Conservation (phyloP, 176 grass and related monocot species). For the Oryza longistaminata region DNA sequence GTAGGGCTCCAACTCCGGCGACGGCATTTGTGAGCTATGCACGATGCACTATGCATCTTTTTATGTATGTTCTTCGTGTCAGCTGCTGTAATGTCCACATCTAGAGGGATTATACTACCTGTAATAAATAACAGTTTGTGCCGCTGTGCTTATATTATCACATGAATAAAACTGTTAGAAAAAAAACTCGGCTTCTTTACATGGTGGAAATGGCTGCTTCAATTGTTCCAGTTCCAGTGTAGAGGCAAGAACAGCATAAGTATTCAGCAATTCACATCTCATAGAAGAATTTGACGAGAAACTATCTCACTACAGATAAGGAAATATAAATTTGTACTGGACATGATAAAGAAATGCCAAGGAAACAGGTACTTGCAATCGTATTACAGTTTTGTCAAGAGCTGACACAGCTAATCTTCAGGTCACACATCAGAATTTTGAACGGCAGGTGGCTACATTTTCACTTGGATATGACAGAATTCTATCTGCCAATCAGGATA, state of each 20-base stretch:
- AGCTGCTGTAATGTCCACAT: conserved; percentile 10
- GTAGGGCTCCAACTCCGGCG: background rate
- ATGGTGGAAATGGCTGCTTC: background rate
- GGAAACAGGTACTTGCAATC: background rate
- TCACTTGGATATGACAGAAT: conserved; percentile 24
- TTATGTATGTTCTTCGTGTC: conserved; percentile 1
- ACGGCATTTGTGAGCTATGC: background rate
- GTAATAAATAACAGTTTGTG: conserved; percentile 28
- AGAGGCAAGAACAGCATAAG: background rate
- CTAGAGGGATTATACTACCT: background rate
- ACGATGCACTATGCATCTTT: background rate
- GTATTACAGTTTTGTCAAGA: background rate
- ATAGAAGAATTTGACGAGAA: background rate
- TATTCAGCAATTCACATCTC: background rate
- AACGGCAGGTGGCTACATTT: conserved; percentile 16
- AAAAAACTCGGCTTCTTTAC: background rate
- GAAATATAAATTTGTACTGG: background rate
- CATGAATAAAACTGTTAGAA: background rate
- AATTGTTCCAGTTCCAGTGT: background rate
- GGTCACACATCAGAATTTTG: background rate
- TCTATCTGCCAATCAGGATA: background rate
- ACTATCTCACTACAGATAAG: background rate
- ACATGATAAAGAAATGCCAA: background rate
- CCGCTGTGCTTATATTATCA: background rate
- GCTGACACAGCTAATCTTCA: background rate